Evolutionary conservation across 352 stramenopile species (phyloP).

Genomic region (Pythium coloratum): DNA sequence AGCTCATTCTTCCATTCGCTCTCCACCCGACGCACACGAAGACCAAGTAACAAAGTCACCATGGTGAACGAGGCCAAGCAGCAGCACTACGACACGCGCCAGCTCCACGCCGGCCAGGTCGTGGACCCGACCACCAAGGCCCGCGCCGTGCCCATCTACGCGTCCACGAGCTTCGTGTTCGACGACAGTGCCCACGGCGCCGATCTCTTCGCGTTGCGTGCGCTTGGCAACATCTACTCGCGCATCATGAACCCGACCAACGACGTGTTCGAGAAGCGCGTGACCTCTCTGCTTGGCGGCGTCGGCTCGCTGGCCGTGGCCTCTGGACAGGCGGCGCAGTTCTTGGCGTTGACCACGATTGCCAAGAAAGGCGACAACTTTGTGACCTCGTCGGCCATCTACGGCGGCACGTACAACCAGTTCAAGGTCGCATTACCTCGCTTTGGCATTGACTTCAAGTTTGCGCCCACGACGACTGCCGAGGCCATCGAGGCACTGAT

Average conservation of each 20-base stretch:
- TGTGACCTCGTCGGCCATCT: slow-evolving; percentile 5
- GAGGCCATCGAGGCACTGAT: slow-evolving; percentile 13
- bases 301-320: slow-evolving; percentile 1
- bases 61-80: slow-evolving; percentile 11
- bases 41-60: not conserved
- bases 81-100: slow-evolving; percentile 14
- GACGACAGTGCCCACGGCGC: slow-evolving; percentile 7
- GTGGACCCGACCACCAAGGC: slow-evolving; percentile 13
- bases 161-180: slow-evolving; percentile 16
- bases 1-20: not conserved
- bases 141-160: slow-evolving; percentile 13
- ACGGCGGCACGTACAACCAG: slow-evolving; percentile 17
- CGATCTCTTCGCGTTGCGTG: slow-evolving; percentile 11
- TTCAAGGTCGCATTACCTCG: slow-evolving; percentile 14
- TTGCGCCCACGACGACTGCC: slow-evolving; percentile 2
- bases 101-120: slow-evolving; percentile 15
- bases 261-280: slow-evolving; percentile 15
- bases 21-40: not conserved
- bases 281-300: slow-evolving; percentile 7
- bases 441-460: slow-evolving; percentile 18
- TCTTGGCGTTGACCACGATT: slow-evolving; percentile 11
- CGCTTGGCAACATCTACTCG: slow-evolving; percentile 16
- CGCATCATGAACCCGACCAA: slow-evolving; percentile 18
- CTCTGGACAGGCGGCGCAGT: slow-evolving; percentile 12
- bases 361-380: slow-evolving; percentile 14